Evolutionary conservation across 352 stramenopile genomes (phyloP), one percentile per base, ranked within the genome.

Genomic region (Paralagenidium karlingii): DNA sequence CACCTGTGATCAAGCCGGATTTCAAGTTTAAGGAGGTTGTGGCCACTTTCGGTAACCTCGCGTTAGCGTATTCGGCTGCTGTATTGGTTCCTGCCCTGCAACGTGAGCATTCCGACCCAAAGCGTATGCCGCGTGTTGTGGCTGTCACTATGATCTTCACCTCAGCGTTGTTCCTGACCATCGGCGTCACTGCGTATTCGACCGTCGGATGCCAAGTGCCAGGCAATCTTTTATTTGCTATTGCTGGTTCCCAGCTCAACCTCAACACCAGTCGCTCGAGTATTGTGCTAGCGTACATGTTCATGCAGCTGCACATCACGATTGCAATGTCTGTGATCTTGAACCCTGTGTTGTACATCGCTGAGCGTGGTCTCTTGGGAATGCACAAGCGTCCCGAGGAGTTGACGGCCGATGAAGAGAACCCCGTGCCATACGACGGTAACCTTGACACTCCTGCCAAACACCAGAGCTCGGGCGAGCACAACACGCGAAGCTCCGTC

Each of bases 301-400:
- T 69, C 54, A 79, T 79, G 65, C 65, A 76, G 47, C 36, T 79
- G 36, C 65, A 79, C 47, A 68, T 79, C 45, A 69, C 60, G 32
- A 76, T 79, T 41, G 65, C 63, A 3, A 64, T 76, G 45, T 66
- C 60, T 16, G 60, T 76, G 18, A 75, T 79, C 42, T 33, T 79
- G 29, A 68, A 71, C 40, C 65, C 65, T 6, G 63, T 70, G 39
- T 41, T 79, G 12, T 74, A 76, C 47, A 71, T 79, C 28, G 55
- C 56, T 16, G 65, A 79, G 50, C 62, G 65, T 18, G 58, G 52
- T 1, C 46, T 79, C 46, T 38, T 79, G 30, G 65, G 65, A 33
- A 73, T 79, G 63, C 65, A 79, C 55, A 65, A 76, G 47, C 63
- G 56, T 40, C 53, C 57, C 27, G 5, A 53, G 1, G 53, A 68